These are phyloP conservation scores for Neurospora sp. DNA, from an alignment of 495 filamentous ascomycete species.

Conservation along the genomic window DNA sequence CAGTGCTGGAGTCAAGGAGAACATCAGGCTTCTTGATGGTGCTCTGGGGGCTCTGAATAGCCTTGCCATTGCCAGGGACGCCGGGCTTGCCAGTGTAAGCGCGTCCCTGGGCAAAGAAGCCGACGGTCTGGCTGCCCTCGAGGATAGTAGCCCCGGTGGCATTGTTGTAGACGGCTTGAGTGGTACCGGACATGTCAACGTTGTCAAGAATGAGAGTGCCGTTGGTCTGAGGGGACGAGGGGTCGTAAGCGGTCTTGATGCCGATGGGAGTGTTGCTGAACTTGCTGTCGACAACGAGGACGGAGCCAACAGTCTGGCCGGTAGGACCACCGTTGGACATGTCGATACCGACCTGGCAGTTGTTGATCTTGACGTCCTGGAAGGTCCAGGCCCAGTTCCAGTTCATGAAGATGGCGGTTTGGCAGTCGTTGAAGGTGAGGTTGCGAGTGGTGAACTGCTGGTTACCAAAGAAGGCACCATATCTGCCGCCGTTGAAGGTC, in stretches of 20 bases:
- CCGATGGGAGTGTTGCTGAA: constrained; percentile 65
- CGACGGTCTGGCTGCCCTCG: constrained; percentile 57
- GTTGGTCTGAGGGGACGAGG: constrained; percentile 53
- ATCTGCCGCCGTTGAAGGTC: constrained; percentile 76
- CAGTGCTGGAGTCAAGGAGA: constrained; percentile 41
- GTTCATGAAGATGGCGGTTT: constrained; percentile 87
- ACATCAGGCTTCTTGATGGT: constrained; percentile 45
- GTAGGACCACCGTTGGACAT: constrained; percentile 55
- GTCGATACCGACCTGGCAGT: constrained; percentile 70
- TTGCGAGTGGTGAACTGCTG: constrained; percentile 95
- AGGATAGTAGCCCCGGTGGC: constrained; percentile 55
- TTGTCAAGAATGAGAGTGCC: constrained; percentile 80
- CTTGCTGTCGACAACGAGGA: constrained; percentile 70
- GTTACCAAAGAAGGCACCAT: constrained; percentile 79
- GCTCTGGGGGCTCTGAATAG: constrained; percentile 40
- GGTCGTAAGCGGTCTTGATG: constrained; percentile 61
- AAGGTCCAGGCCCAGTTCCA: constrained; percentile 93
- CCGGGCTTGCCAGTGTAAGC: constrained; percentile 43
- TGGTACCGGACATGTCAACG: constrained; percentile 56
- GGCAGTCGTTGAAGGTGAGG: constrained; percentile 77
- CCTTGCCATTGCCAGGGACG: constrained; percentile 22
- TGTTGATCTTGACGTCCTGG: constrained; percentile 71
- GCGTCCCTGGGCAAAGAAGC: constrained; percentile 66
- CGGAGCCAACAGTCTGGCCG: constrained; percentile 65
- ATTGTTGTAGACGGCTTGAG: constrained; percentile 40